Evolutionary conservation across 352 stramenopile species (phyloP), one percentile per base, ranked within the genome.

Genomic region (Globisporangium uncinulatum): DNA sequence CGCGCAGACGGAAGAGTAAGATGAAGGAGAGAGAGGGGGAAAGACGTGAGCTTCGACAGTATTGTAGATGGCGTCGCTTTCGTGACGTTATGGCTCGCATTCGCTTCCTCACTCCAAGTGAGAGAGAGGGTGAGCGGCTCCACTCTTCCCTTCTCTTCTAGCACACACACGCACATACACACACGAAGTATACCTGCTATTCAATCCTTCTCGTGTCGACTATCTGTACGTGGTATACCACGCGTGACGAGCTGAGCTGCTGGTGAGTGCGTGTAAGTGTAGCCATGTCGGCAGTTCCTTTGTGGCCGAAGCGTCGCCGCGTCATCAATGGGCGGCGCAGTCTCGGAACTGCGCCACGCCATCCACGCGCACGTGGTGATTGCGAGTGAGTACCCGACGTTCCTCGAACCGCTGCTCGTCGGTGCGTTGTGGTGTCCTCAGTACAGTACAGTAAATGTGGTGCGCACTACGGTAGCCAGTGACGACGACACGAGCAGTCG

Each of bases 331-430:
- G 78, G 81, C 37, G 77, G 81, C 36, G 78, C 74, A 6, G 74
- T 88, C 53, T 92, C 76, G 4, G 75, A 87, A 62, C 66, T 89
- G 24, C 79, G 81, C 24, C 65, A 67, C n/a, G 73, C 72, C 47
- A 86, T 92, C 67, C 70, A 87, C 59, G 66, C 69, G 19, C 81
- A 91, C 31, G 76, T 85, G 39, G 56, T 76, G 20, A 76, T 91
- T 54, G 67, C 76, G 17, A 56, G 66, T 51, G 66, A 74, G 57
- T 91, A 91, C 71, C 61, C 79, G 34, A 54, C 51, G 36, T 80
- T 86, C 21, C 65, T 91, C 11, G 81, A 89, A 69, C 76, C 82
- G 21, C 56, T 77, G 20, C 65, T 89, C 14, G 64, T 66, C 21
- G 44, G 44, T 49, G 44, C 44, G 44, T 48, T 19, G 43, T 48